phyloP scores from a whole-genome alignment of 352 stramenopile genomes.

The Phytophthora parvispora region DNA sequence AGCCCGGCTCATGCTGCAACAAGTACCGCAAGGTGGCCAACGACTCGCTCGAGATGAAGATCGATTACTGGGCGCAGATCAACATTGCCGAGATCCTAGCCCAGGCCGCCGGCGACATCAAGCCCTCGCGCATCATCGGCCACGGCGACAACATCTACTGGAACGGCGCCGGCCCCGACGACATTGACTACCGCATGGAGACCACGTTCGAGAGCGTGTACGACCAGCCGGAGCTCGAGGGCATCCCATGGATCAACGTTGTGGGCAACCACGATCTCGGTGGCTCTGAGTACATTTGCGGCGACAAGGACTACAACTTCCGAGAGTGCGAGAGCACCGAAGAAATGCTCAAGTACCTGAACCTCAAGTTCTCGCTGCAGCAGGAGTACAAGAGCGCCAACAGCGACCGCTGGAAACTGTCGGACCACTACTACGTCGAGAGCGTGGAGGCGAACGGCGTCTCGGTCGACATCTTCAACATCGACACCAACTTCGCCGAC shows the following conservation, averaged over 20 bases:
- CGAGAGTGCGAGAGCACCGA: slow-evolving; percentile 74
- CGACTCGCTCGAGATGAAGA: slow-evolving; percentile 89
- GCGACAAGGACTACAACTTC: slow-evolving; percentile 91
- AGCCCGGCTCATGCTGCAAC: slow-evolving; percentile 90
- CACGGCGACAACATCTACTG: slow-evolving; percentile 93
- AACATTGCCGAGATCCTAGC: slow-evolving; percentile 86
- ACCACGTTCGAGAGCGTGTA: slow-evolving; percentile 90
- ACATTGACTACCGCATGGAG: slow-evolving; percentile 88
- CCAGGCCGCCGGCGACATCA: slow-evolving; percentile 75
- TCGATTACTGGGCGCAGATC: slow-evolving; percentile 89
- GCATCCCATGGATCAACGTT: slow-evolving; percentile 90
- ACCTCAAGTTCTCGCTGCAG: slow-evolving; percentile 87
- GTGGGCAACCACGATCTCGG: slow-evolving; percentile 91
- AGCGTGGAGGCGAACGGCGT: slow-evolving; percentile 81
- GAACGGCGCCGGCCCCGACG: slow-evolving; percentile 81
- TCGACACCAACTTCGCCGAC: slow-evolving; percentile 90
- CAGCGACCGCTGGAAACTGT: slow-evolving; percentile 80
- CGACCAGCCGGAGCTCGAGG: slow-evolving; percentile 75
- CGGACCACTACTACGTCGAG: slow-evolving; percentile 91
- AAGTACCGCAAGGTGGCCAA: slow-evolving; percentile 87
- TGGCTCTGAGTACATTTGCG: slow-evolving; percentile 87
- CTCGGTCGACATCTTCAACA: slow-evolving; percentile 91
- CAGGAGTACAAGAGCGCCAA: slow-evolving; percentile 87
- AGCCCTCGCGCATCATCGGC: slow-evolving; percentile 75
- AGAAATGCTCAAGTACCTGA: slow-evolving; percentile 86